Conservation (phyloP, 768 basidiomycete genomes). For the Harrya chromipes region DNA sequence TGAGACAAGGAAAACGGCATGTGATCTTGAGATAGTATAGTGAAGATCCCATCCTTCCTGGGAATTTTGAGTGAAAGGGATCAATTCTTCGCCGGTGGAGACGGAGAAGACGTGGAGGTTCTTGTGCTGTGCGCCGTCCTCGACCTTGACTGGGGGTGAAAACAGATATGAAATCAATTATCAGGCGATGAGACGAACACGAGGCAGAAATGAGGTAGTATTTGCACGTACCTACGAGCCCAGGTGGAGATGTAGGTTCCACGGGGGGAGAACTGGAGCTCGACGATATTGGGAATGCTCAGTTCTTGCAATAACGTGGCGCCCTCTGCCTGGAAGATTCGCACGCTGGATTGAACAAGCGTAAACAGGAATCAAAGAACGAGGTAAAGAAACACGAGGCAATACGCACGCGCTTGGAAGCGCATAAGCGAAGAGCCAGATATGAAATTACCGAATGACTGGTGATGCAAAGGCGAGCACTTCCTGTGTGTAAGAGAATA, state of each 20-base stretch:
- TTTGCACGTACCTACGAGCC: constrained; percentile 65
- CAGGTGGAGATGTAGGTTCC: constrained; percentile 94
- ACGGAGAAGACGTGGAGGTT: constrained; percentile 90
- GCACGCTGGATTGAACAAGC: constrained; percentile 47
- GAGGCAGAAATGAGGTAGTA: constrained; percentile 16
- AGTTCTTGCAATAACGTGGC: constrained; percentile 75
- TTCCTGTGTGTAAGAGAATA: too few relatives aligned
- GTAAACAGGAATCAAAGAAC: constrained; percentile 10
- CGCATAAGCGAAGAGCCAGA: constrained; percentile 83
- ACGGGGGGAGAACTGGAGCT: constrained; percentile 88
- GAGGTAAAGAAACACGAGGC: constrained; percentile 14
- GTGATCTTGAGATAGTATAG: constrained; percentile 86
- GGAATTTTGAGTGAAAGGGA: constrained; percentile 86
- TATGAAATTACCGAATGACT: too few relatives aligned
- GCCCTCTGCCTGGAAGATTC: constrained; percentile 72
- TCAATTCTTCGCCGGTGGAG: constrained; percentile 82
- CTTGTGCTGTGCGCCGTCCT: constrained; percentile 89
- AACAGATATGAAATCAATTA: constrained; percentile 13
- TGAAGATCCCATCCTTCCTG: constrained; percentile 90
- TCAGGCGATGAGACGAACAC: constrained; percentile 16
- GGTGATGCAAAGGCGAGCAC: too few relatives aligned
- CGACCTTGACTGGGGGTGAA: constrained; percentile 62
- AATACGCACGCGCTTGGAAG: constrained; percentile 65
- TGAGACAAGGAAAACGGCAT: constrained; percentile 77
- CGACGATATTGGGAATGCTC: constrained; percentile 68